Conservation (phyloP, 2,329 filamentous ascomycete species). For the Fusarium fracticaudum region DNA sequence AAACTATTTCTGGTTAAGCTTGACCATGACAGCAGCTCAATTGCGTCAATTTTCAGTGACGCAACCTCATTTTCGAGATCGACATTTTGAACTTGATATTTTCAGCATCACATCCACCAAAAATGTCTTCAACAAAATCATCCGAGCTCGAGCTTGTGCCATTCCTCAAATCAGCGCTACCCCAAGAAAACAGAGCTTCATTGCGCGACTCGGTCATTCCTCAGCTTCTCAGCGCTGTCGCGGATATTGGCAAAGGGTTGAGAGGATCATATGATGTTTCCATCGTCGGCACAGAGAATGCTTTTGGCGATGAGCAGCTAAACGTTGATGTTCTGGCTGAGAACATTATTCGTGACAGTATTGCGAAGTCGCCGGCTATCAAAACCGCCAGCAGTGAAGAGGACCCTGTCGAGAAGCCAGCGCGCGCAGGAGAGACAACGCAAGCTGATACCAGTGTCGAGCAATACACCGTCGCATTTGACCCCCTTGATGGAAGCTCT, state of each 20-base stretch:
- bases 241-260: constrained; percentile 56
- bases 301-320: constrained; percentile 68
- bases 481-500: constrained; percentile 71
- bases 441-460: constrained; percentile 43
- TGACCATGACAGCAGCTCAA: background rate
- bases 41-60: constrained; percentile 35
- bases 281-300: constrained; percentile 60
- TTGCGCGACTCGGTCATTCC: constrained; percentile 60
- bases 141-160: constrained; percentile 1
- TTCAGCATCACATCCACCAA: background rate
- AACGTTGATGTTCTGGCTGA: constrained; percentile 67
- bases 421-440: background rate
- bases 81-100: background rate
- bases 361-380: constrained; percentile 56
- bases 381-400: constrained; percentile 68
- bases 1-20: constrained; percentile 2
- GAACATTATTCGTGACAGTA: constrained; percentile 55
- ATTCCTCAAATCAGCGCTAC: constrained; percentile 34
- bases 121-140: constrained; percentile 13
- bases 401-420: constrained; percentile 61
- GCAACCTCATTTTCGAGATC: background rate
- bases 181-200: constrained; percentile 36
- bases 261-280: constrained; percentile 57
- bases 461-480: constrained; percentile 68
- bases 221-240: constrained; percentile 56